A percentile compares a stretch with the other conserved stretches of the same genome.
phyloP scores from a whole-genome alignment of 2,329 filamentous ascomycete genomes.

The Fusarium veterinarium region DNA sequence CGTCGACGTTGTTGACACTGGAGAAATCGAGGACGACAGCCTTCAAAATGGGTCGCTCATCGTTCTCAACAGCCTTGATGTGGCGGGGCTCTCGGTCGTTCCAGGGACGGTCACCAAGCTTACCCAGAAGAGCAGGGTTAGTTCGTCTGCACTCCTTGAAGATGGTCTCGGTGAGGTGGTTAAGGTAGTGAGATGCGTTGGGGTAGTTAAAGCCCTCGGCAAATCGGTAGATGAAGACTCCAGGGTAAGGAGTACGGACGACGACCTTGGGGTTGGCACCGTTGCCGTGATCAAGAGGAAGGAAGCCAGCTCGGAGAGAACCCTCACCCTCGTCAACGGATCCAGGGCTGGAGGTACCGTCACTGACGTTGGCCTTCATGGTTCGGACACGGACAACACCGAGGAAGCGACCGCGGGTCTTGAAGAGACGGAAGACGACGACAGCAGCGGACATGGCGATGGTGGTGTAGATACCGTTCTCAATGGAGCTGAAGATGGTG shows the following conservation, averaged over 20 bases:
- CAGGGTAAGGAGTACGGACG: conserved; percentile 61
- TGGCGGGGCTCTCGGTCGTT: conserved; percentile 62
- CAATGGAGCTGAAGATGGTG: conserved; percentile 83
- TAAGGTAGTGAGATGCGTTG: conserved; percentile 63
- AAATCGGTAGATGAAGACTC: conserved; percentile 67
- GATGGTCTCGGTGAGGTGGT: conserved; percentile 59
- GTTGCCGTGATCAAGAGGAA: conserved; percentile 62
- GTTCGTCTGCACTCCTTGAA: conserved; percentile 60
- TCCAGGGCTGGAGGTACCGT: conserved; percentile 50
- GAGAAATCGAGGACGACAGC: conserved; percentile 68
- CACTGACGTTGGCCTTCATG: conserved; percentile 79
- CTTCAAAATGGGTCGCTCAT: conserved; percentile 62
- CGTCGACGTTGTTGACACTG: conserved; percentile 66
- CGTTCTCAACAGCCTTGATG: conserved; percentile 46
- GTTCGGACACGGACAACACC: conserved; percentile 86
- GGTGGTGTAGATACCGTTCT: conserved; percentile 87
- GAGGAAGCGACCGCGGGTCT: conserved; percentile 81
- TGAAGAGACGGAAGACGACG: conserved; percentile 81
- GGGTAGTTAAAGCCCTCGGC: conserved; percentile 67
- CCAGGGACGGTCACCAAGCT: conserved; percentile 67
- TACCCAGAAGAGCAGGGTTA: conserved; percentile 56
- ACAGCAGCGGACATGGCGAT: conserved; percentile 76
- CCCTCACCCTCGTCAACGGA: conserved; percentile 60
- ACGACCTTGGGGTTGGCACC: conserved; percentile 61
- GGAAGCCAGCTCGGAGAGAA: conserved; percentile 55